Percentiles rank a stretch among this genome's conserved stretches.
These are phyloP conservation scores for Colletotrichum australisinense DNA, from an alignment of 2,329 filamentous ascomycete genomes.

Conservation along the genomic window DNA sequence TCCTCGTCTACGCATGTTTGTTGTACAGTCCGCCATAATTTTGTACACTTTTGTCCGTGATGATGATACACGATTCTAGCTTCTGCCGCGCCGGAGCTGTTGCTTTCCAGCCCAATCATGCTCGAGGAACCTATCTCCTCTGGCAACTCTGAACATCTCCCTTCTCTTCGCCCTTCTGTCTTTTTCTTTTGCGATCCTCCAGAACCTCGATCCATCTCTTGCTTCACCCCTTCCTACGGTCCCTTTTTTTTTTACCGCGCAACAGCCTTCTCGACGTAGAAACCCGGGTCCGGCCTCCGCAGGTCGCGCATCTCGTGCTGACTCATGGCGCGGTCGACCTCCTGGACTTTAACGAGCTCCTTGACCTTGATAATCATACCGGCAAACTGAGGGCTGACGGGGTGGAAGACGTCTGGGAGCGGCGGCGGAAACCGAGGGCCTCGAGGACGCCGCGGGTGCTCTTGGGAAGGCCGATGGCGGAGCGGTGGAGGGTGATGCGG, in stretches of 20 bases:
- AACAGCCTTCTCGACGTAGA: constrained; percentile 76
- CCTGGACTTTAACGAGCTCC: constrained; percentile 85
- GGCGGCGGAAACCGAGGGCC: constrained; percentile 86
- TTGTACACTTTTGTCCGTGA: constrained; percentile 25
- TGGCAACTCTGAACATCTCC: not conserved
- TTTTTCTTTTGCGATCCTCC: too few relatives aligned
- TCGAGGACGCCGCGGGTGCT: constrained; percentile 84
- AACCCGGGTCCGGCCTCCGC: constrained; percentile 82
- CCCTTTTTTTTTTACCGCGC: constrained; percentile 37
- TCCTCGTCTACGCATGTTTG: constrained; percentile 4
- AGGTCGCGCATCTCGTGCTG: constrained; percentile 76
- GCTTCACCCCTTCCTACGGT: not conserved
- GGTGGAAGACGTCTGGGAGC: constrained; percentile 90
- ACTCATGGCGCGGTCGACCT: constrained; percentile 75
- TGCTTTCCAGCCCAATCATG: not conserved
- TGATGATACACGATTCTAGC: constrained; percentile 15
- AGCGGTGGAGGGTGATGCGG: constrained; percentile 90
- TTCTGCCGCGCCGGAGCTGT: not conserved
- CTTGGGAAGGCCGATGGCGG: constrained; percentile 86
- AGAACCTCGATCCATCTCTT: not conserved
- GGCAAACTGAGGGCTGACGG: constrained; percentile 82
- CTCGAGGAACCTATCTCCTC: not conserved
- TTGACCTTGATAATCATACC: constrained; percentile 96
- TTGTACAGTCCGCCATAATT: constrained; percentile 19
- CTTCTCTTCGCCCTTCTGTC: not conserved